Base-by-base conservation (phyloP, 2,329 filamentous ascomycete species). In the Rachicladosporium sp. region DNA sequence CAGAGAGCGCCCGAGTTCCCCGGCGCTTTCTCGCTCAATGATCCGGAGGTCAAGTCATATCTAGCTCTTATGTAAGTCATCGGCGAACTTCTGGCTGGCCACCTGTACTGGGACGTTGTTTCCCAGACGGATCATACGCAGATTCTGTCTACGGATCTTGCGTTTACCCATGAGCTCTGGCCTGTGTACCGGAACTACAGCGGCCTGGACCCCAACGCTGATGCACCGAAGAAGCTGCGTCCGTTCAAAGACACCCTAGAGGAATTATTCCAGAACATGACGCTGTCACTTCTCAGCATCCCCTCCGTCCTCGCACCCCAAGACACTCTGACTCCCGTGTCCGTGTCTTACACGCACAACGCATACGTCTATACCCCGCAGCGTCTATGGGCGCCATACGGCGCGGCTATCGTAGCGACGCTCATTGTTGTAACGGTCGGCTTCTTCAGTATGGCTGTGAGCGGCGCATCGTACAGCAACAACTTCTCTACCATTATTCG, bases 401-500 rank as follows among this genome's bases (percentile, higher is more conserved):
- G 43, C 3, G 37, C 46, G 6, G 47, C 45, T 3, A 43, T 48
- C 27, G 41, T 33, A 1, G 33, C 44, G 2, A 37, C 42, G 4
- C 6, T 43, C 2, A 9, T 49, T 8, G 39, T 35, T 4, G 37
- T 40, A 5, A 10, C 41, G 2, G 33, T 39, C n/a, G 48, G 46
- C 4, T 35, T 47, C 29, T n/a, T 31, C 10, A 32, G 36, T 0
- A 46, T 47, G 4, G 29, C 32, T 10, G 8, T 10, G 7, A 46
- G 32, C 6, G 38, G 45, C 13, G 43, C 44, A 2, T 45, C 45
- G 2, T 50, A 40, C 29, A 44, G 37, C 4, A 35, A 42, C 10
- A 35, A 44, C 2, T 48, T 51, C 41, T 49, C 48, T 3, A 51
- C 47, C 2, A 42, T 50, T 4, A 40, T 52, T 43, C 33, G 40